These are phyloP conservation scores for Apophysomyces elegans DNA, from an alignment of 371 early-diverging fungal genomes.

Conservation along the genomic window DNA sequence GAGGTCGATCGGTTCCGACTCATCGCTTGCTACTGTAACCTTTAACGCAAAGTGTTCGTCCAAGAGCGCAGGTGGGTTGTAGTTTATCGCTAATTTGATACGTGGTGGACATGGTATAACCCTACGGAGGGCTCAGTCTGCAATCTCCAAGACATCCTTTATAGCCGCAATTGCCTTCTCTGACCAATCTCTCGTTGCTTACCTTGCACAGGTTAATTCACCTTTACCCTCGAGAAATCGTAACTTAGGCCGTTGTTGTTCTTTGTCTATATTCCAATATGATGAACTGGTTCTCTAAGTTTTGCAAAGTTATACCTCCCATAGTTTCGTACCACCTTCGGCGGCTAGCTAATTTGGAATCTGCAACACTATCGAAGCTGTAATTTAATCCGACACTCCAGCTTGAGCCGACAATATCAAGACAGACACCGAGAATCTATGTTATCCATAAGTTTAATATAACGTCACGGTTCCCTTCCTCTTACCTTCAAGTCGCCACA, in stretches of 20 bases:
- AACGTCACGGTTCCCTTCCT: neutral
- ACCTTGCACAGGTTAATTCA: conserved; percentile 56
- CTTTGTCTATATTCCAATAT: neutral
- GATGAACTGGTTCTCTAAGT: neutral
- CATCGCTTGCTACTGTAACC: conserved; percentile 66
- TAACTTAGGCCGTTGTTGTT: conserved; percentile 29
- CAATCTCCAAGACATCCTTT: neutral
- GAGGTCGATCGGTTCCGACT: conserved; percentile 54
- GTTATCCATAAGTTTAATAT: neutral
- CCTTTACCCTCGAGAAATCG: conserved; percentile 58
- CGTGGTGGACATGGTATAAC: conserved; percentile 71
- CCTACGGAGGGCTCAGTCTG: conserved; percentile 27
- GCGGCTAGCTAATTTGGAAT: conserved; percentile 31
- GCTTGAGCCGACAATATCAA: conserved; percentile 44
- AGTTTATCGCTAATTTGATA: conserved; percentile 55
- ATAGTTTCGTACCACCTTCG: conserved; percentile 32
- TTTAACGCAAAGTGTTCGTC: conserved; percentile 70
- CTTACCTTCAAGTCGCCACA: conserved; percentile 68
- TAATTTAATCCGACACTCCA: conserved; percentile 55
- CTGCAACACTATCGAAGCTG: conserved; percentile 32
- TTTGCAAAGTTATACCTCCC: conserved; percentile 14
- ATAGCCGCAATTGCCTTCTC: too few relatives aligned
- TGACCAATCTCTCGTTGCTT: neutral
- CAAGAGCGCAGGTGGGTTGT: conserved; percentile 67
- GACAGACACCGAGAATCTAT: conserved; percentile 48